Percentiles rank a stretch among this genome's conserved stretches.
phyloP scores from a whole-genome alignment of 2,329 filamentous ascomycete genomes.

The Bipolaris cookei region DNA sequence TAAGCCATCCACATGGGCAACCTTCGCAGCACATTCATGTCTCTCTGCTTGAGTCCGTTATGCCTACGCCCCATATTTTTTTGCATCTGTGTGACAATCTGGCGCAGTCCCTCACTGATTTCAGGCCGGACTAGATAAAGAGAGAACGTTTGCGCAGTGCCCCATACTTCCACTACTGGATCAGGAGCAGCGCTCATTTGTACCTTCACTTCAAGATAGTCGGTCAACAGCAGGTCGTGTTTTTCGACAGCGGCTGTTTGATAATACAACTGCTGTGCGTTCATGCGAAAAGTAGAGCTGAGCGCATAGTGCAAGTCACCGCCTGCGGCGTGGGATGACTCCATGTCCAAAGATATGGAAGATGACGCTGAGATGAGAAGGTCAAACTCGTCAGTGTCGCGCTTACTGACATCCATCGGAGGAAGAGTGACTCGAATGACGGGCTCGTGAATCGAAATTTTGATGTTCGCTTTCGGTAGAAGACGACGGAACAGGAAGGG shows the following conservation, averaged over 20 bases:
- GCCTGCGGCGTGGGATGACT: constrained; percentile 90
- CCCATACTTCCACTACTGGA: constrained; percentile 79
- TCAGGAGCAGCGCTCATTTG: constrained; percentile 86
- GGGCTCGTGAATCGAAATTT: constrained; percentile 95
- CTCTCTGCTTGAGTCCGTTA: constrained; percentile 50
- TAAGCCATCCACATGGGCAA: constrained; percentile 85
- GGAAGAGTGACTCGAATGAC: constrained; percentile 89
- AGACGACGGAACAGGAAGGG: constrained; percentile 80
- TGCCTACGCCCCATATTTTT: constrained; percentile 49
- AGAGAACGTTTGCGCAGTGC: constrained; percentile 83
- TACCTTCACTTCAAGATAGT: constrained; percentile 84
- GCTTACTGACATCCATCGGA: constrained; percentile 65
- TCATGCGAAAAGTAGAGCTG: constrained; percentile 78
- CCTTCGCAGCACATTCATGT: constrained; percentile 71
- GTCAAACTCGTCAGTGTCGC: constrained; percentile 82
- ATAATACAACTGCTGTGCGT: constrained; percentile 91
- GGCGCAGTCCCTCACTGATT: constrained; percentile 88
- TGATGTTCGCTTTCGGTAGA: constrained; percentile 90
- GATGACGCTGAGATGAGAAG: constrained; percentile 95
- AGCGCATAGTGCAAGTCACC: constrained; percentile 88
- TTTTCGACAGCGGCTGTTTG: constrained; percentile 83
- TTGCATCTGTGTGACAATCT: constrained; percentile 85
- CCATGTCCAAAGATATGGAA: constrained; percentile 88
- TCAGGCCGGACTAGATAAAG: constrained; percentile 90
- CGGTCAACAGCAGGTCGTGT: constrained; percentile 86